Conservation (phyloP, 176 grass and related monocot genomes). For the Lolium multiflorum region DNA sequence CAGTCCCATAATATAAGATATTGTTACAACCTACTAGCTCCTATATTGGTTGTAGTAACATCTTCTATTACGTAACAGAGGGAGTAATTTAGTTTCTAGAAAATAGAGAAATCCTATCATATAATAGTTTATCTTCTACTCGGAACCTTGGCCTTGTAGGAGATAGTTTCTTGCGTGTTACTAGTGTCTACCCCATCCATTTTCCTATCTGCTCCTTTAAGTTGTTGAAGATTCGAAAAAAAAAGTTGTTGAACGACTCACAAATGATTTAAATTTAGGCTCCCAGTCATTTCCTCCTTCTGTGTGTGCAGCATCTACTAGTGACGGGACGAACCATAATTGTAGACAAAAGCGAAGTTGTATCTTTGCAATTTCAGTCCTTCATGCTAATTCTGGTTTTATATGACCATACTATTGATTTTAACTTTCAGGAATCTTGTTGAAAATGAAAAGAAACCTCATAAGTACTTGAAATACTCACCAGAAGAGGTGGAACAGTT, state of each 20-base stretch:
- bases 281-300: conserved; percentile 2
- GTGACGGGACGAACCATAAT: not conserved
- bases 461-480: conserved; percentile 68
- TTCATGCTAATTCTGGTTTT: conserved; percentile 27
- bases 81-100: not conserved
- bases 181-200: not conserved
- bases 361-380: conserved; percentile 17
- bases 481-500: conserved; percentile 63
- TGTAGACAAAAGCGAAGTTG: not conserved
- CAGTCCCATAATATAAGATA: too few species aligned
- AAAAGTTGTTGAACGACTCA: not conserved
- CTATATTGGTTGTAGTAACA: too few species aligned
- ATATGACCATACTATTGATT: conserved; percentile 1
- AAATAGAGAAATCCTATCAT: conserved; percentile 7
- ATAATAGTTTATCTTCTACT: not conserved
- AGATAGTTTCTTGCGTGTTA: conserved; percentile 17
- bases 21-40: too few species aligned
- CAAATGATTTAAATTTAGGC: not conserved
- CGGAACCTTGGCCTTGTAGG: not conserved
- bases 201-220: conserved; percentile 15
- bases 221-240: not conserved
- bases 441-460: conserved; percentile 68
- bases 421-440: conserved; percentile 56
- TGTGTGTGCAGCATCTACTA: not conserved
- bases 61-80: too few species aligned